phyloP scores from a whole-genome alignment of 1,284 basidiomycete species.

The Tremellales sp. region DNA sequence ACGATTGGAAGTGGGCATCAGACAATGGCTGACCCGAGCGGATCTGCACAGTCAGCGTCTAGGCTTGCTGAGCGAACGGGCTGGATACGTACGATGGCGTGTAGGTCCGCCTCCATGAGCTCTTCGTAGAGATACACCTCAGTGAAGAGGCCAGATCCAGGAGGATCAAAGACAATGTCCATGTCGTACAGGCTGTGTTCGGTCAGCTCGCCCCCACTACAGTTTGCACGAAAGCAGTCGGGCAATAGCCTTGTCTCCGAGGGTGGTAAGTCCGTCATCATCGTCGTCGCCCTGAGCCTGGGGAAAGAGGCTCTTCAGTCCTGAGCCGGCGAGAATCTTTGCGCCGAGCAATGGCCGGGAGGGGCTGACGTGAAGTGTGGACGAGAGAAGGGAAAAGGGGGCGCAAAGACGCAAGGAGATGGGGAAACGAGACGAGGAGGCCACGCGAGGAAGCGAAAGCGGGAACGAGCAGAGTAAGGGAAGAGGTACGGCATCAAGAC shows the following conservation, averaged over 20 bases:
- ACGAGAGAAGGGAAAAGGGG: too few species aligned
- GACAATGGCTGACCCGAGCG: conserved; percentile 96
- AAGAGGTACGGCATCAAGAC: too few species aligned
- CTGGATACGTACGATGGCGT: conserved; percentile 74
- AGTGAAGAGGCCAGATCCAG: conserved; percentile 76
- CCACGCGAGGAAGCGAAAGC: too few species aligned
- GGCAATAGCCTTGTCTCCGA: neutral
- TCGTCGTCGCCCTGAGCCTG: too few species aligned
- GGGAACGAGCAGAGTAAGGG: too few species aligned
- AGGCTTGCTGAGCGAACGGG: neutral
- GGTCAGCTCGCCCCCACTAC: neutral
- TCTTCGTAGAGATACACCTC: conserved; percentile 97
- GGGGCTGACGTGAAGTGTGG: neutral
- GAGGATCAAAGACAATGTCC: conserved; percentile 85
- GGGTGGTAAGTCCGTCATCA: neutral
- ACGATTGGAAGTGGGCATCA: conserved; percentile 97
- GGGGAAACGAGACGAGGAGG: too few species aligned
- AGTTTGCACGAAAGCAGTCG: too few species aligned
- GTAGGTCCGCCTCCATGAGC: conserved; percentile 98
- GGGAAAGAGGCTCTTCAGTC: too few species aligned
- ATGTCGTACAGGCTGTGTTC: conserved; percentile 76
- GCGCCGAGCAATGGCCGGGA: neutral
- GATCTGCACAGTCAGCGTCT: conserved; percentile 57
- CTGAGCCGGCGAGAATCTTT: neutral
- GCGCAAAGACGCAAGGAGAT: too few species aligned